These are phyloP conservation scores for Ceriops decandra DNA, from an alignment of 345 rosid species.

Conservation along the genomic window DNA sequence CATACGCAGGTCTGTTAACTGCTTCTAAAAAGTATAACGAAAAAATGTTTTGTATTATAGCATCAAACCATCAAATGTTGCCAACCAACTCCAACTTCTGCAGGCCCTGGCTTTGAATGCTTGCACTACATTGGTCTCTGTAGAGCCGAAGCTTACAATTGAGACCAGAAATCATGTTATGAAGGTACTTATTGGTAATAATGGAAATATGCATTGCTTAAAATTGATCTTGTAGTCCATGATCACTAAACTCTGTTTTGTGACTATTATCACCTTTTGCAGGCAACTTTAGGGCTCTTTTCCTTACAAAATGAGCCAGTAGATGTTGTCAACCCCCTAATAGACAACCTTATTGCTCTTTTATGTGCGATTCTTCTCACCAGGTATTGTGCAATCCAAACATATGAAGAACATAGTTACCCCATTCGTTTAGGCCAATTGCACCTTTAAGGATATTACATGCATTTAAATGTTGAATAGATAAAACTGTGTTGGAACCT, in stretches of 20 bases:
- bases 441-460: not conserved
- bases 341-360: conserved; percentile 87
- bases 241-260: conserved; percentile 1
- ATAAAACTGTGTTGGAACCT: conserved; percentile 9
- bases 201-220: not conserved
- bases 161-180: conserved; percentile 90
- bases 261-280: conserved; percentile 23
- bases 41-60: no score
- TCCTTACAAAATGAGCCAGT: conserved; percentile 83
- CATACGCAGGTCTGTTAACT: conserved; percentile 62
- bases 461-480: not conserved
- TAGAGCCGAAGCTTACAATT: conserved; percentile 89
- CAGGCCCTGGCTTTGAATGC: conserved; percentile 95
- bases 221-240: not conserved
- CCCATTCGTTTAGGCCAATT: not conserved
- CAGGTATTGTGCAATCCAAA: conserved; percentile 49
- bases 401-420: not conserved
- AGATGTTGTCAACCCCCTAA: conserved; percentile 79
- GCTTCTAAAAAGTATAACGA: not conserved
- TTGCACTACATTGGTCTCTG: conserved; percentile 92
- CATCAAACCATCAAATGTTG: no score
- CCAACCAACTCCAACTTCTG: conserved; percentile 7
- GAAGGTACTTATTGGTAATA: conserved; percentile 52
- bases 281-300: conserved; percentile 98
- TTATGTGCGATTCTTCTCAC: conserved; percentile 95